These are phyloP conservation scores for Wickerhamomyces chambardii DNA, from an alignment of 805 yeast genomes.

Conservation along the genomic window DNA sequence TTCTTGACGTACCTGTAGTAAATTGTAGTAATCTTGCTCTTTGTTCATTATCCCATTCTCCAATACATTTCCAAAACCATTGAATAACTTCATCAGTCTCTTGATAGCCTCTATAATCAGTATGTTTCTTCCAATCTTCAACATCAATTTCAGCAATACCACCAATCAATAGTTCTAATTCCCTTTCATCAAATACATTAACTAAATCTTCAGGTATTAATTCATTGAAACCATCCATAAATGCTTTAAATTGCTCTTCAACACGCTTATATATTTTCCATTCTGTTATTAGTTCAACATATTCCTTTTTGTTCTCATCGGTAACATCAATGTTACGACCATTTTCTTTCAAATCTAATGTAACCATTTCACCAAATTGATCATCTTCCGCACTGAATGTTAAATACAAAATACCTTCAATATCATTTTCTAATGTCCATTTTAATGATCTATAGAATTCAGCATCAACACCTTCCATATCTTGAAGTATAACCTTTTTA, in stretches of 20 bases:
- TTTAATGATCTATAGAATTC: slow-evolving; percentile 91
- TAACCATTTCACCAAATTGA: slow-evolving; percentile 86
- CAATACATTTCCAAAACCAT: slow-evolving; percentile 97
- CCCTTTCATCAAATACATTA: slow-evolving; percentile 96
- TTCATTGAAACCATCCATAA: slow-evolving; percentile 95
- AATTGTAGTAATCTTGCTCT: slow-evolving; percentile 92
- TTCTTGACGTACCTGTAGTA: slow-evolving; percentile 98
- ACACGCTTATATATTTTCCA: slow-evolving; percentile 94
- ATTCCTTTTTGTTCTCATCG: slow-evolving; percentile 91
- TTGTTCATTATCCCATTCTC: slow-evolving; percentile 94
- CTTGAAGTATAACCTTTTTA: slow-evolving; percentile 90
- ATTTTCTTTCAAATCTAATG: slow-evolving; percentile 81
- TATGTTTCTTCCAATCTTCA: slow-evolving; percentile 98
- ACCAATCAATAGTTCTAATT: slow-evolving; percentile 91
- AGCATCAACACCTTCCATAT: slow-evolving; percentile 98
- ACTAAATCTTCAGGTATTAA: slow-evolving; percentile 95
- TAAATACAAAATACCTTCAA: slow-evolving; percentile 77
- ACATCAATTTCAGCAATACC: slow-evolving; percentile 97
- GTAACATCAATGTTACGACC: slow-evolving; percentile 89
- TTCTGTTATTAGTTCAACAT: slow-evolving; percentile 89
- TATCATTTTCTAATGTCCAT: slow-evolving; percentile 95
- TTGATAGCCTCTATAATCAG: slow-evolving; percentile 97
- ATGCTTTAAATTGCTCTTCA: slow-evolving; percentile 92
- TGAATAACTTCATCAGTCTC: slow-evolving; percentile 94
- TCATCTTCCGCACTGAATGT: slow-evolving; percentile 90